Evolutionary conservation across 1,284 basidiomycete genomes (phyloP), one percentile per base, ranked within the genome.

Genomic region (Ustilago cynodontis): DNA sequence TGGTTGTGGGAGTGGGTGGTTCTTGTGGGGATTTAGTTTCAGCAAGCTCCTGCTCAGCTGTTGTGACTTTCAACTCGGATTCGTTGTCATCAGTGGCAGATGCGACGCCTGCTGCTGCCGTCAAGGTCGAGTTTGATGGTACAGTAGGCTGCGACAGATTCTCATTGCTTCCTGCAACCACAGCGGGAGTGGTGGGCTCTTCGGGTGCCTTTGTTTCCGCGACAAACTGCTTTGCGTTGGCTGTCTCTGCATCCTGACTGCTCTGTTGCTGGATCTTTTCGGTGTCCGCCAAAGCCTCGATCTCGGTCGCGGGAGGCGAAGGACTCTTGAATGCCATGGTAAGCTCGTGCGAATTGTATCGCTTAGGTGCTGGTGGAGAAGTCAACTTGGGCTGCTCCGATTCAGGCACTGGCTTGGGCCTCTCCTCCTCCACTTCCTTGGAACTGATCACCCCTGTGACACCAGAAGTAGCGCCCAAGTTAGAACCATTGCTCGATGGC

Each of bases 271-370:
- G 52, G 43, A 35, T 22, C n/a, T 33, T 53, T 35, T 22, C 61
- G 54, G 3, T 10, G 2, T 22, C 41, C n/a, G 41, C 41, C 41
- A 43, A 31, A 13, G 35, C 24, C 59, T 49, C 47, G n/a, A 26
- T 50, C 24, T 72, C 70, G 3, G 75, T 45, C 18, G 69, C 64
- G 35, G 78, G 62, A 22, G 73, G 68, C 0, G 65, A 58, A 5
- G 70, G 74, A n/a, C 66, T 69, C 59, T 72, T 72, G 64, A 77
- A 77, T 2, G 74, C 74, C 14, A 56, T 45, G 2, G 74, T 77
- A 24, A 77, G 63, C 35, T 70, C 66, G 61, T 77, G 71, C 37
- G 75, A 77, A 37, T 77, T 77, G 67, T 73, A 77, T 37, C 75
- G 64, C 33, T 74, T 77, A 2, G 75, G 75, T 24, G 50, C 24